phyloP scores from a whole-genome alignment of 2,329 filamentous ascomycete genomes.

The Calonectria ilicicola region DNA sequence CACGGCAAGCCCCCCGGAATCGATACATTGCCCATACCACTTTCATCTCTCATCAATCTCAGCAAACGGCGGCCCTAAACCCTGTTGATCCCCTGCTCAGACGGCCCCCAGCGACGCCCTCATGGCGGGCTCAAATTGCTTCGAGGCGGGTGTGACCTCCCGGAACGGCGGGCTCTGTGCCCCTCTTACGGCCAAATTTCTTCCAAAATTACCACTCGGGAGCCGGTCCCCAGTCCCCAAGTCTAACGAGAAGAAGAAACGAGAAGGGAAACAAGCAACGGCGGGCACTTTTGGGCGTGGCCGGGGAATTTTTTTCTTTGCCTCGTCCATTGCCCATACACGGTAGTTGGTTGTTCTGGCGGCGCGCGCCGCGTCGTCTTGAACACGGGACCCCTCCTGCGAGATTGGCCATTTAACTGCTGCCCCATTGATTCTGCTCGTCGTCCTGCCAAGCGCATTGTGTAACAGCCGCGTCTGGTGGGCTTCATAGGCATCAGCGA shows the following conservation, averaged over 20 bases:
- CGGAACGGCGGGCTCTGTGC: constrained; percentile 1
- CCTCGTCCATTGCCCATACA: no score
- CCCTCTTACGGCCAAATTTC: constrained; percentile 1
- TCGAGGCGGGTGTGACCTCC: constrained; percentile 8
- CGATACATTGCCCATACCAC: constrained; percentile 24
- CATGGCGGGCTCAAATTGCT: constrained; percentile 19
- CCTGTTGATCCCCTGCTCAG: constrained; percentile 15
- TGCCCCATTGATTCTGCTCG: neutral
- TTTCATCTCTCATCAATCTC: constrained; percentile 31
- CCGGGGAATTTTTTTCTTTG: neutral
- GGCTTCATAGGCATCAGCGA: neutral
- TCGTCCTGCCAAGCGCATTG: constrained; percentile 4
- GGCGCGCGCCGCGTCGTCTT: neutral
- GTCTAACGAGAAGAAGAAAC: constrained; percentile 21
- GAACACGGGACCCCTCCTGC: constrained; percentile 16
- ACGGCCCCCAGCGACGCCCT: constrained; percentile 15
- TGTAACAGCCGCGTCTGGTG: constrained; percentile 4
- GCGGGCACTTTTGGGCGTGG: neutral
- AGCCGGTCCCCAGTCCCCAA: neutral
- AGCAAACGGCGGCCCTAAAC: constrained; percentile 13
- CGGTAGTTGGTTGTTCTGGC: neutral
- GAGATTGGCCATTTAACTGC: constrained; percentile 23
- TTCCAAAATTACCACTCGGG: constrained; percentile 10
- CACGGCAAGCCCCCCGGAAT: constrained; percentile 18
- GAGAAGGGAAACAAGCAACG: constrained; percentile 18